These are phyloP conservation scores for Ophiorrhiza pumila DNA, from an alignment of 257 asterid species.

Conservation along the genomic window DNA sequence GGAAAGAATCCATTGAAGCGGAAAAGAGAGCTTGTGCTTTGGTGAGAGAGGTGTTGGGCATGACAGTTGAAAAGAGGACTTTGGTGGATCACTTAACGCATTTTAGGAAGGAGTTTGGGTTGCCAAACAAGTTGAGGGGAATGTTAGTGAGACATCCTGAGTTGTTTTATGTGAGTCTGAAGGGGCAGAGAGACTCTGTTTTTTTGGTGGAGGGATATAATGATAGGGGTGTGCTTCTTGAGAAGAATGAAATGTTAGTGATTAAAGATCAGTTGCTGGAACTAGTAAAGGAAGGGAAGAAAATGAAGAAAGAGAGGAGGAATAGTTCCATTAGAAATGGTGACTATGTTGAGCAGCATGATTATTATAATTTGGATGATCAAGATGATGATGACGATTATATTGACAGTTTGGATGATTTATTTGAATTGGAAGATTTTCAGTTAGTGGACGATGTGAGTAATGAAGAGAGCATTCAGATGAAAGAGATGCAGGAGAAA, in stretches of 20 bases:
- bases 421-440: slow-evolving; percentile 52
- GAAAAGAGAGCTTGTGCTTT: slow-evolving; percentile 93
- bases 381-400: slow-evolving; percentile 21
- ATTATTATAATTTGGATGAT: slow-evolving; percentile 19
- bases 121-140: slow-evolving; percentile 81
- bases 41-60: slow-evolving; percentile 79
- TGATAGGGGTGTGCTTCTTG: slow-evolving; percentile 57
- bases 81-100: slow-evolving; percentile 92
- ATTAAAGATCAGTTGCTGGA: slow-evolving; percentile 56
- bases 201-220: slow-evolving; percentile 82
- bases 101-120: slow-evolving; percentile 82
- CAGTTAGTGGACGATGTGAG: slow-evolving; percentile 36
- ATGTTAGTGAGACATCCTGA: slow-evolving; percentile 96
- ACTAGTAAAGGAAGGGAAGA: slow-evolving; percentile 70
- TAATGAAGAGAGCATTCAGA: slow-evolving; percentile 30
- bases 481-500: slow-evolving; percentile 25
- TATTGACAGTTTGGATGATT: slow-evolving; percentile 71
- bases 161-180: slow-evolving; percentile 81
- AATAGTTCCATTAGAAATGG: slow-evolving; percentile 25
- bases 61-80: slow-evolving; percentile 91
- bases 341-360: slow-evolving; percentile 2
- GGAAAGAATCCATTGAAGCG: slow-evolving; percentile 58
- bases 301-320: slow-evolving; percentile 60
- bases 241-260: slow-evolving; percentile 49
- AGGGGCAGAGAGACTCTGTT: slow-evolving; percentile 83